These are phyloP conservation scores for Geoglossum cookeanum DNA, from an alignment of 2,329 filamentous ascomycete species.

Conservation along the genomic window DNA sequence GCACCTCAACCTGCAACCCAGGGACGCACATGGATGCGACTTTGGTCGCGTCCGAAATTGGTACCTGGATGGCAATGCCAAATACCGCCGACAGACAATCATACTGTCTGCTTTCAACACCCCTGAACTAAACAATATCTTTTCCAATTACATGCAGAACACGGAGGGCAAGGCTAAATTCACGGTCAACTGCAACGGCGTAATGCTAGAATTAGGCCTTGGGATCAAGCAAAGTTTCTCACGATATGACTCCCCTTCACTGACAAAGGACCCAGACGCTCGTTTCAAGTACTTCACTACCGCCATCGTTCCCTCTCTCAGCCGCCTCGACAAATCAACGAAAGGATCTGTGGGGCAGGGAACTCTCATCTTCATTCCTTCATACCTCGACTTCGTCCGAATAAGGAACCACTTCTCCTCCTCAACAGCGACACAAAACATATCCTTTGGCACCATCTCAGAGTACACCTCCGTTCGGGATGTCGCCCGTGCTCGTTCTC, in stretches of 20 bases:
- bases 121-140: conserved; percentile 68
- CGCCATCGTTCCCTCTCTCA: conserved; percentile 56
- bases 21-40: conserved; percentile 79
- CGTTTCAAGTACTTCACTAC: conserved; percentile 83
- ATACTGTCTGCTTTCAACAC: conserved; percentile 68
- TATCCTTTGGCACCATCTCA: conserved; percentile 64
- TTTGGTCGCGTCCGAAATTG: conserved; percentile 76
- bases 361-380: conserved; percentile 75
- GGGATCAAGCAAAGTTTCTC: conserved; percentile 75
- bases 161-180: conserved; percentile 61
- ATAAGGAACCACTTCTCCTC: conserved; percentile 83
- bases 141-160: conserved; percentile 60
- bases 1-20: conserved; percentile 78
- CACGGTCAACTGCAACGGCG: conserved; percentile 44
- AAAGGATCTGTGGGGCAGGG: conserved; percentile 25
- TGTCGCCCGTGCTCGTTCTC: conserved; percentile 64
- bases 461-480: conserved; percentile 72
- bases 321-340: conserved; percentile 37
- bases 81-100: conserved; percentile 68
- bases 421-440: conserved; percentile 33
- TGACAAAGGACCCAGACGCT: conserved; percentile 62
- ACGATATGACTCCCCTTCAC: conserved; percentile 54
- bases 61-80: conserved; percentile 81
- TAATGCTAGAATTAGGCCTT: conserved; percentile 53
- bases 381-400: conserved; percentile 87